Evolutionary conservation across 1,139 yeast species (phyloP).

Genomic region (Yamadazyma trypodendri): DNA sequence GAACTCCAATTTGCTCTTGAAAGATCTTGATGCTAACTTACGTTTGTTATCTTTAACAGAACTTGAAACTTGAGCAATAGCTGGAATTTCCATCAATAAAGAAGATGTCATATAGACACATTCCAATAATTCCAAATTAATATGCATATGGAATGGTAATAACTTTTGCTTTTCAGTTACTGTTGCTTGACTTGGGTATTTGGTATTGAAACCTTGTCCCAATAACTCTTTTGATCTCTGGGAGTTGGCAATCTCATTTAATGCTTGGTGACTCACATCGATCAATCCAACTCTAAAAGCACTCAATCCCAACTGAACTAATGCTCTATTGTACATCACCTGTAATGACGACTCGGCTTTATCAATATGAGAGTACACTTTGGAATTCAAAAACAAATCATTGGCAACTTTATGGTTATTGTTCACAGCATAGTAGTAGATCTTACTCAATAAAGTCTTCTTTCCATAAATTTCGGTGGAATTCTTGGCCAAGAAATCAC

Average conservation of each 20-base stretch:
- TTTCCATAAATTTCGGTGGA: conserved; percentile 69
- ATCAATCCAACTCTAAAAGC: conserved; percentile 92
- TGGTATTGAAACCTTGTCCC: conserved; percentile 87
- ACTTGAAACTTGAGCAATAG: conserved; percentile 50
- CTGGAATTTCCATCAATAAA: conserved; percentile 87
- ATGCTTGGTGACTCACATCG: conserved; percentile 81
- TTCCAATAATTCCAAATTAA: conserved; percentile 91
- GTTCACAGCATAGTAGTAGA: conserved; percentile 89
- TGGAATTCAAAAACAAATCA: conserved; percentile 82
- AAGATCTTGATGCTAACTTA: conserved; percentile 68
- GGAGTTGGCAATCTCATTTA: conserved; percentile 86
- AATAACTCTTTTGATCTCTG: conserved; percentile 86
- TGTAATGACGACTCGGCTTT: conserved; percentile 83
- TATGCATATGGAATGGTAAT: conserved; percentile 98
- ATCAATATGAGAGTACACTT: conserved; percentile 78
- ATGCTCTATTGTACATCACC: conserved; percentile 90
- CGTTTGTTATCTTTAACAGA: conserved; percentile 54
- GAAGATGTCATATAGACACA: conserved; percentile 92
- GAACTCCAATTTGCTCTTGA: conserved; percentile 88
- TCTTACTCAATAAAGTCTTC: conserved; percentile 80
- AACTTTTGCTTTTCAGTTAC: conserved; percentile 75
- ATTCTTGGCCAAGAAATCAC: conserved; percentile 65
- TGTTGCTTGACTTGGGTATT: conserved; percentile 55
- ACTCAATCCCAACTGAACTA: conserved; percentile 92
- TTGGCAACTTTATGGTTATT: conserved; percentile 81